Base-by-base conservation (phyloP, 768 basidiomycete genomes). In the Mycena crocata region DNA sequence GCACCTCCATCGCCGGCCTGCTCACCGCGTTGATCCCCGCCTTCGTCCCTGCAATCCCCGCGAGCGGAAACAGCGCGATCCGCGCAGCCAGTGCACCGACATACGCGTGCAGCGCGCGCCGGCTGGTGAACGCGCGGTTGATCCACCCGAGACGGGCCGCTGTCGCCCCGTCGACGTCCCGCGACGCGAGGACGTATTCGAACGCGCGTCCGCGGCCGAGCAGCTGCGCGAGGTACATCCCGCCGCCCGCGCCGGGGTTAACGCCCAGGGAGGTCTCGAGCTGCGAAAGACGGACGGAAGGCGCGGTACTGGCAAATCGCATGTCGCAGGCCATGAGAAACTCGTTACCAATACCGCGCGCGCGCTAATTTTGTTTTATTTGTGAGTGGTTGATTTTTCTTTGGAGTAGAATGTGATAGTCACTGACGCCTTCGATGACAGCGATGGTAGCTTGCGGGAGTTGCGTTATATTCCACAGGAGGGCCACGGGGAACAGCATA, bases 381-480 rank as follows among this genome's bases (percentile, higher is more conserved):
- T n/a, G n/a, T n/a, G n/a, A n/a, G n/a, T n/a, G n/a, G n/a, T n/a
- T n/a, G n/a, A n/a, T n/a, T n/a, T n/a, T n/a, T n/a, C n/a, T n/a
- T n/a, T n/a, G n/a, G n/a, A n/a, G n/a, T n/a, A n/a, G n/a, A n/a
- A 51, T 35, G 19, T 42, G 40, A 19, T 19, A 6, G 5, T 42
- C 15, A 40, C 40, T 34, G 17, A 63, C 62, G 30, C 62, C 62
- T n/a, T 63, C 62, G 37, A 63, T 48, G 30, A 56, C 35, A 17
- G 54, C 62, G 42, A 63, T 63, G 19, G 62, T 63, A 23, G 62
- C 54, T 34, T 63, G 62, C 15, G 62, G 62, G 3, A 63, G 44
- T 44, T 63, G 42, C 15, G 54, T 55, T 42, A 63, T 56, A 45
- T 63, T 63, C 52, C 62, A 56, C 1, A 54, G 34, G 15, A 63